phyloP scores from a whole-genome alignment of 78 protist genomes.

The Dictyostelium firmibasis region DNA sequence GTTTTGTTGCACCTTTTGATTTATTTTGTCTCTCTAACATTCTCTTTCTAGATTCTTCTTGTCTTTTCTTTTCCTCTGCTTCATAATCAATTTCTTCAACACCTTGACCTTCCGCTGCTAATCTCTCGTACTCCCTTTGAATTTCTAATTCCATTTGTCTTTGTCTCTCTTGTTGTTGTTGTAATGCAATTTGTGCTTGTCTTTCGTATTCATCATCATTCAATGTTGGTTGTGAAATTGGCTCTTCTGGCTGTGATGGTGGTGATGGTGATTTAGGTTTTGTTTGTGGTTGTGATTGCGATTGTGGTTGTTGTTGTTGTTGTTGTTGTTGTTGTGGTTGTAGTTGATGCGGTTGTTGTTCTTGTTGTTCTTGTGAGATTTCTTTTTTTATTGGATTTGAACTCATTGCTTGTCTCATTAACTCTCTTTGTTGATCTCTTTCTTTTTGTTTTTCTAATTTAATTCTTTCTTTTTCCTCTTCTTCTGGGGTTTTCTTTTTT shows the following conservation, averaged over 20 bases:
- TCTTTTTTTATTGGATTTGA: neutral
- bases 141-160: constrained; percentile 21
- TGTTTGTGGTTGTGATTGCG: neutral
- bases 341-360: neutral
- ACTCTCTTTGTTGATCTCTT: constrained; percentile 38
- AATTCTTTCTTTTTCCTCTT: constrained; percentile 15
- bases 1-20: neutral
- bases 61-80: constrained; percentile 8
- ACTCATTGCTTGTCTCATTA: constrained; percentile 43
- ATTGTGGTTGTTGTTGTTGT: neutral
- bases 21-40: constrained; percentile 18
- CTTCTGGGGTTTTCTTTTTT: constrained; percentile 8
- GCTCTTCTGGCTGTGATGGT: neutral
- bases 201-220: constrained; percentile 31
- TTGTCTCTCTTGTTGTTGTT: constrained; percentile 52
- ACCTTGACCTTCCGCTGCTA: constrained; percentile 22
- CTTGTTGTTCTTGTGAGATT: neutral
- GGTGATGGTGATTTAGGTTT: neutral
- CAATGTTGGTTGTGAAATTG: neutral
- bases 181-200: neutral
- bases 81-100: constrained; percentile 27
- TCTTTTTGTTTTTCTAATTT: constrained; percentile 49
- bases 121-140: constrained; percentile 23
- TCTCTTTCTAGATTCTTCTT: constrained; percentile 18
- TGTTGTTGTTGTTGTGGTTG: neutral